These are phyloP conservation scores for Lactarius hengduanensis DNA, from an alignment of 768 basidiomycete species.

Conservation along the genomic window DNA sequence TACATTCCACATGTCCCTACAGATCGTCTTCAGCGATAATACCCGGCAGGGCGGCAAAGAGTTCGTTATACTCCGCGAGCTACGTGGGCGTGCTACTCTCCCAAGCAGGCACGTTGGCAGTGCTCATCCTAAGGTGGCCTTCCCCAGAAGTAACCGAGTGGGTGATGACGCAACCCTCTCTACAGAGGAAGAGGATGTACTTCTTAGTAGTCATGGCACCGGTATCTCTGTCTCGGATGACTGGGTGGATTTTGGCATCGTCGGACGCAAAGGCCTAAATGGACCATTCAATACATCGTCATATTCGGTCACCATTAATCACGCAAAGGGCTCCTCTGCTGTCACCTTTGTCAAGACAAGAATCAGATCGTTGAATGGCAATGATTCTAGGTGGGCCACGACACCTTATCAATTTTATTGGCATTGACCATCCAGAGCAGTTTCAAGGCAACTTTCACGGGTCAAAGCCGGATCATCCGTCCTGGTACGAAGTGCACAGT, in stretches of 20 bases:
- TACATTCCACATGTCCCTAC: neutral
- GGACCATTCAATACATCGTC: constrained; percentile 17
- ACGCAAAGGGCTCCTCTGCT: constrained; percentile 13
- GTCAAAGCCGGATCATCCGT: constrained; percentile 4
- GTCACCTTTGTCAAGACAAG: constrained; percentile 19
- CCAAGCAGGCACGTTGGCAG: neutral
- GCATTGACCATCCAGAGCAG: constrained; percentile 2
- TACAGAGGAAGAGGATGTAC: neutral
- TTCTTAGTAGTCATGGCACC: constrained; percentile 50
- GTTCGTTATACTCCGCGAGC: constrained; percentile 10
- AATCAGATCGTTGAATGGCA: constrained; percentile 1
- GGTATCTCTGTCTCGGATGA: constrained; percentile 35
- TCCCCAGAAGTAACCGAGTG: neutral
- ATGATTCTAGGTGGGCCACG: constrained; percentile 17
- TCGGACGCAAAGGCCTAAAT: constrained; percentile 39
- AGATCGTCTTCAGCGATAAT: constrained; percentile 7
- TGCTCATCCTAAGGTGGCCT: neutral
- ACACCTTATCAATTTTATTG: neutral
- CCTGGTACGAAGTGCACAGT: constrained; percentile 11
- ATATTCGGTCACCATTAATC: constrained; percentile 25
- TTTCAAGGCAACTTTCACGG: constrained; percentile 7
- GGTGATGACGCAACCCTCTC: neutral
- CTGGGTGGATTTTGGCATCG: constrained; percentile 49
- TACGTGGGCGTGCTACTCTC: constrained; percentile 3
- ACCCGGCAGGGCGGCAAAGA: neutral